A percentile compares a stretch with the other conserved stretches of the same genome.
phyloP scores from a whole-genome alignment of 768 basidiomycete genomes.

The Psilocybe azurescens region DNA sequence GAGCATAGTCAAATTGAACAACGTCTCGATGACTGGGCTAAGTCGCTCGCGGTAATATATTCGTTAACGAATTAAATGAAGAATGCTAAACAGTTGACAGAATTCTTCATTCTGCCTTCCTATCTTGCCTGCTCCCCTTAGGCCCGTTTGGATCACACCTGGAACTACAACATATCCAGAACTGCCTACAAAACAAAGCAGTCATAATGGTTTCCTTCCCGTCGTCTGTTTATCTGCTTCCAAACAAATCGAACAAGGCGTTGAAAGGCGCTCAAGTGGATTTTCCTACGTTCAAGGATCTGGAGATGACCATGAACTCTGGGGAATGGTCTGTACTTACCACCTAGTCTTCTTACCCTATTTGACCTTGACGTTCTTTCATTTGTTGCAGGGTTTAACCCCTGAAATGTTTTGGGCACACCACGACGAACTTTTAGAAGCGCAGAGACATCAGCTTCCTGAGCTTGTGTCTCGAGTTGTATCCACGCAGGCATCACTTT shows the following conservation, averaged over 20 bases:
- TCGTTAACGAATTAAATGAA: neutral
- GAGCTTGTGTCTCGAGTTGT: slow-evolving; percentile 43
- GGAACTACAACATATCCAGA: slow-evolving; percentile 55
- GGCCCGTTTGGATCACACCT: slow-evolving; percentile 90
- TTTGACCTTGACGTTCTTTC: slow-evolving; percentile 1
- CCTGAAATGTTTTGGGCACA: slow-evolving; percentile 76
- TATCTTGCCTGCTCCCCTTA: slow-evolving; percentile 63
- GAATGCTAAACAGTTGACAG: slow-evolving; percentile 39
- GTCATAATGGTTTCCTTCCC: slow-evolving; percentile 50
- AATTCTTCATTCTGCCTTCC: slow-evolving; percentile 76
- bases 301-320: slow-evolving; percentile 93
- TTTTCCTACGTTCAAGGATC: slow-evolving; percentile 93
- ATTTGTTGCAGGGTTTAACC: slow-evolving; percentile 65
- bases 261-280: slow-evolving; percentile 67
- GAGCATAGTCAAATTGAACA: slow-evolving; percentile 83
- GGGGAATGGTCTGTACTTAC: slow-evolving; percentile 65
- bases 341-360: too few relatives aligned
- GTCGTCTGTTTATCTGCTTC: slow-evolving; percentile 90
- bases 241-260: slow-evolving; percentile 61
- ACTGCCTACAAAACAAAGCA: slow-evolving; percentile 30
- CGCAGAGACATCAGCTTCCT: slow-evolving; percentile 55
- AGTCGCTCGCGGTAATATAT: slow-evolving; percentile 62
- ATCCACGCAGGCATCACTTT: slow-evolving; percentile 7
- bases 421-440: slow-evolving; percentile 48
- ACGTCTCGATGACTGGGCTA: slow-evolving; percentile 71